Percentiles rank a stretch among this genome's conserved stretches.
These are phyloP conservation scores for Candida labiduridarum DNA, from an alignment of 1,139 yeast genomes.

Conservation along the genomic window DNA sequence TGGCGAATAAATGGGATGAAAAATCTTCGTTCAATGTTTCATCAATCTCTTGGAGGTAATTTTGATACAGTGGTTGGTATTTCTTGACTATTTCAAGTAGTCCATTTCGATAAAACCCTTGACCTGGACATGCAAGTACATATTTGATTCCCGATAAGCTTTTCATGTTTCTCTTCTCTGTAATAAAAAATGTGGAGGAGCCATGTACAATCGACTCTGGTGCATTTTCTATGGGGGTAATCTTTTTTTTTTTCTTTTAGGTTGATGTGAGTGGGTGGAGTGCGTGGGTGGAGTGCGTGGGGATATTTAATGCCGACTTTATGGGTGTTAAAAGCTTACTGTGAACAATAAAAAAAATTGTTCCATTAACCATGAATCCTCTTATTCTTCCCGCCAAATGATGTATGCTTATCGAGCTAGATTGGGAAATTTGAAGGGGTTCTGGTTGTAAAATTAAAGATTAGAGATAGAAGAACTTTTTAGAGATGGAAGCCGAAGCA, in stretches of 20 bases:
- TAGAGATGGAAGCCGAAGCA: background rate
- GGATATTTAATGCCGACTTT: too few species aligned
- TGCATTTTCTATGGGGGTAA: background rate
- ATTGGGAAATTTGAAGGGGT: background rate
- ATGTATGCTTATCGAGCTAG: constrained; percentile 5
- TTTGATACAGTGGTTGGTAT: constrained; percentile 18
- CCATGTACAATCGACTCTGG: background rate
- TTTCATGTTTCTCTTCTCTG: background rate
- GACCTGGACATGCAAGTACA: constrained; percentile 48
- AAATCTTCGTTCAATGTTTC: constrained; percentile 63
- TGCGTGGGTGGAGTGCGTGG: background rate
- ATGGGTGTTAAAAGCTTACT: too few species aligned
- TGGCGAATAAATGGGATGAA: constrained; percentile 25
- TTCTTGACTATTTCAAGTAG: constrained; percentile 28
- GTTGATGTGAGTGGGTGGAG: background rate
- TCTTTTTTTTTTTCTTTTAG: background rate
- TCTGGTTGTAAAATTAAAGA: constrained; percentile 6
- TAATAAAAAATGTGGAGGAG: background rate
- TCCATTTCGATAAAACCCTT: constrained; percentile 36
- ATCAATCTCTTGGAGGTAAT: constrained; percentile 49
- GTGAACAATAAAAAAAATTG: too few species aligned
- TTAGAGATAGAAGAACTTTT: too few species aligned
- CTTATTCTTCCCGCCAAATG: background rate
- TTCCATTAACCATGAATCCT: background rate
- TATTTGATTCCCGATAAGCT: constrained; percentile 8